Base-by-base conservation (phyloP, 2,329 filamentous ascomycete species). In the Claviceps humidiphila region DNA sequence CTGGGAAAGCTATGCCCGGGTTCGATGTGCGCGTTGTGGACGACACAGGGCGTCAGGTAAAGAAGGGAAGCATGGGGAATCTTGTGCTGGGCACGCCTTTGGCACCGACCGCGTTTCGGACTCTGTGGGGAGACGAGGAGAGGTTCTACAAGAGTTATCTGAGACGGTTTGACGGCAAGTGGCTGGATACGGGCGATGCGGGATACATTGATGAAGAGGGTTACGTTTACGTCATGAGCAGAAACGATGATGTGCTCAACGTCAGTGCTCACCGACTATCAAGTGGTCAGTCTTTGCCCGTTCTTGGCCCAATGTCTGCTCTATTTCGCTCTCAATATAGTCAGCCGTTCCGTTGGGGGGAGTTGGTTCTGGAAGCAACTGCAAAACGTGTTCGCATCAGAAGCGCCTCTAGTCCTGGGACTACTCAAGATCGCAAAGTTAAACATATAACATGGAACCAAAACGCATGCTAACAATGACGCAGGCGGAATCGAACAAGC, bases 261-360 rank as follows among this genome's bases (percentile, higher is more conserved):
- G 90, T 95, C n/a, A 90, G 89, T 42, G 89, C 90, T 5, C 90
- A 96, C 70, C 80, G 90, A 14, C 83, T 96, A 55, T 91, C 86
- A 57, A 95, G 89, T 11, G 88, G 86, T 86, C 73, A 60, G 75
- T 66, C 2, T 45, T 34, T 34, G 9, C 30, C 30, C 30, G 13
- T 11, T 17, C 16, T 30, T 30, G 9, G 30, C 9, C 3, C 30
- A 34, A 34, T 34, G 9, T 11, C 8, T 17, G 5, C 5, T 20
- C 6, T 8, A 6, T 17, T 9, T 5, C 44, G n/a, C n/a, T 34
- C 8, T 34, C 17, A 9, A 41, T 20, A 1, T 9, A 41, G 40
- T 11, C 40, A 41, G 40, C n/a, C 40, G 7, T 17, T 41, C 39
- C 6, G 39, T 14, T 16, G 39, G 6, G 39, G 17, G 17, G 17